These are phyloP conservation scores for Liquidambar formosana DNA, from an alignment of 164 flowering plant genomes.

Conservation along the genomic window DNA sequence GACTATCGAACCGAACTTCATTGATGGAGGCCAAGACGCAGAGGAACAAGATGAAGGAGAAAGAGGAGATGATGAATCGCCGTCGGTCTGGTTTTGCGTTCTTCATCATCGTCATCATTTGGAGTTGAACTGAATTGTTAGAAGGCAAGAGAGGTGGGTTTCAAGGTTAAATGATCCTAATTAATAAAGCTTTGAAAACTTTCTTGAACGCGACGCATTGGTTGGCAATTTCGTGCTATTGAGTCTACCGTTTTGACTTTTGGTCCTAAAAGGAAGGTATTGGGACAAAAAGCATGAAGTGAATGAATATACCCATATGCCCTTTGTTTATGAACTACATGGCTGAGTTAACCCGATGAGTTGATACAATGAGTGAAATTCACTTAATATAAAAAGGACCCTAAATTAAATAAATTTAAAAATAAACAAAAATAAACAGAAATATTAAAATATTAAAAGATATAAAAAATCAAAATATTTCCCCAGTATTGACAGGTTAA, in stretches of 20 bases:
- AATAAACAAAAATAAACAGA: no score
- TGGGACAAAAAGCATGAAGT: no score
- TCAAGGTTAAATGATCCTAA: not conserved
- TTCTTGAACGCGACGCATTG: constrained; percentile 26
- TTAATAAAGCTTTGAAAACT: constrained; percentile 8
- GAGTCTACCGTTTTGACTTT: constrained; percentile 24
- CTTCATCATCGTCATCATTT: constrained; percentile 23
- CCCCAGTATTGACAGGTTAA: no score
- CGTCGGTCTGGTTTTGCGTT: constrained; percentile 15
- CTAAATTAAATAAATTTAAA: no score
- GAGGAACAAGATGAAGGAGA: constrained; percentile 59
- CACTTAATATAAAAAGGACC: no score
- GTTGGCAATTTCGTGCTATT: constrained; percentile 22
- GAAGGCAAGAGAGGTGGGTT: not conserved
- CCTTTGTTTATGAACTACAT: no score
- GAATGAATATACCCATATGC: no score
- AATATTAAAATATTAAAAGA: no score
- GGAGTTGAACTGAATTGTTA: not conserved
- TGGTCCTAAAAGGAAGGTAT: not conserved
- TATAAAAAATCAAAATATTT: no score
- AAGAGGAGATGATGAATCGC: constrained; percentile 40
- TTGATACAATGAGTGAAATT: no score
- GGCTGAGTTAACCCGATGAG: no score
- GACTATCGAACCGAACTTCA: constrained; percentile 51
- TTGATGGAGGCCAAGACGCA: constrained; percentile 68